Evolutionary conservation across 129 eudicot species (phyloP).

Genomic region (Helichrysum umbraculigerum): DNA sequence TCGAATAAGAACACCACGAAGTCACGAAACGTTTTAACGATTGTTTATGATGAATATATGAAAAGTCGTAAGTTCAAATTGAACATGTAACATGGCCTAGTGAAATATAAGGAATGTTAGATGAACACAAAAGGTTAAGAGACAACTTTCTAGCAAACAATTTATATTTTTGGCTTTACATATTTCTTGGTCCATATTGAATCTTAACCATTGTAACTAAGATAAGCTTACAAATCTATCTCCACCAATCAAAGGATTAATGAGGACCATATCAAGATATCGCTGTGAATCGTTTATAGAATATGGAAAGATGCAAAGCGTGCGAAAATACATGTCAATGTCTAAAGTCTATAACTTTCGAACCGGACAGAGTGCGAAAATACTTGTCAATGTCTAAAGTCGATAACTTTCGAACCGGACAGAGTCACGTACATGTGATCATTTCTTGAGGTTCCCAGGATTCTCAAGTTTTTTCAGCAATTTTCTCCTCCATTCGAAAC

Average conservation of each 20-base stretch:
- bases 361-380: not conserved
- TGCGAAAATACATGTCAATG: too few relatives aligned
- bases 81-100: not conserved
- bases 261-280: not conserved
- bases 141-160: not conserved
- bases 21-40: not conserved
- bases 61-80: not conserved
- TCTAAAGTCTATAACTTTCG: not conserved
- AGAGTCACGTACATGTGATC: not conserved
- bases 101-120: not conserved
- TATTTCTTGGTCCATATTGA: not conserved
- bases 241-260: conserved; percentile 2
- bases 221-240: conserved; percentile 8
- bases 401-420: not conserved
- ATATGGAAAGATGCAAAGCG: too few relatives aligned
- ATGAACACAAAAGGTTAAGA: not conserved
- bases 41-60: not conserved
- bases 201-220: not conserved
- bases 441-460: not conserved
- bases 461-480: not conserved
- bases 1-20: not conserved
- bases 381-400: not conserved
- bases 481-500: not conserved
- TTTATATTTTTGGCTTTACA: conserved; percentile 11
- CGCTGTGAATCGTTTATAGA: too few relatives aligned